Base-by-base conservation (phyloP, 2,329 filamentous ascomycete genomes). In the Phoma sp. region DNA sequence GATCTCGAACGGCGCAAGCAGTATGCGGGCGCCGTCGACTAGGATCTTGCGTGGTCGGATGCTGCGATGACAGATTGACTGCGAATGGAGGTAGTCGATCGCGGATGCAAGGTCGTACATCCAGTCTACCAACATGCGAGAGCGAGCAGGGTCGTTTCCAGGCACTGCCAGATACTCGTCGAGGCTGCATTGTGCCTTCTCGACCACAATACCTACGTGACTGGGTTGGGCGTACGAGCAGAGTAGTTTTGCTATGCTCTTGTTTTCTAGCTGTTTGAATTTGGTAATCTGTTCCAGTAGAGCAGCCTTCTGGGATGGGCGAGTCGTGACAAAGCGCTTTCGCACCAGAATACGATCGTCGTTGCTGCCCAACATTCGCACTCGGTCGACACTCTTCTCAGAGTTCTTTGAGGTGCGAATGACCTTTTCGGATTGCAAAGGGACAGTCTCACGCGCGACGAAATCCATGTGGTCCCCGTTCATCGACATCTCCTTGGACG, bases 41-140 rank as follows among this genome's bases (percentile, higher is more conserved):
- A 77, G 57, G 13, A 77, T 76, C 59, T 77, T 77, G 35, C 71
- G 65, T 9, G 76, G 74, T 32, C 75, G 67, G 25, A 77, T 74
- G 46, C 61, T 68, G 12, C 72, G 67, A 51, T 77, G 75, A 29
- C 66, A 67, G n/a, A 76, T 71, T 1, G 69, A 69, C 19, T 72
- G 72, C 0, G 68, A 62, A 43, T 77, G 75, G 2, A 77, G 66
- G 53, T 74, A 75, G 10, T 75, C 74, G 6, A 77, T 45, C 0
- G 72, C 76, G 2, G 73, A 72, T 0, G 74, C 70, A 2, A 77
- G 65, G 46, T 77, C 75, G 47, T 71, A 67, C 70, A 77, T 76
- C 75, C 75, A 77, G 44, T 74, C 72, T 9, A 77, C 62, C 0
- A 77, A 65, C 6, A 72, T 47, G 31, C 72, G 69, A 1, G 74